Conservation (phyloP, 2,329 filamentous ascomycete genomes). For the Mycosphaerella sp. region DNA sequence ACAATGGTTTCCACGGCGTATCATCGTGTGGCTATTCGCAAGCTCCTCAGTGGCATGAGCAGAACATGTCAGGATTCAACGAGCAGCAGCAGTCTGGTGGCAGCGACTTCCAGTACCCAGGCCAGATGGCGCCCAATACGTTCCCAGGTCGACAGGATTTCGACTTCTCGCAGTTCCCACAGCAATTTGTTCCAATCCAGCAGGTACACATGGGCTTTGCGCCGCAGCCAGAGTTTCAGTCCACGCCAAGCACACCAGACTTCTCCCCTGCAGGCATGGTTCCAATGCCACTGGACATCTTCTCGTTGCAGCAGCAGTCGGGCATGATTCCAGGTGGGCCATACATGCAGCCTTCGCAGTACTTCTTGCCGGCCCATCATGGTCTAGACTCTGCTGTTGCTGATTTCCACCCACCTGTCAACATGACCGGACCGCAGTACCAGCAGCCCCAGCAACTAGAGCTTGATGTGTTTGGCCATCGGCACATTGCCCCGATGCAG, state of each 20-base stretch:
- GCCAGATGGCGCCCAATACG: neutral
- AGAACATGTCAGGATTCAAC: neutral
- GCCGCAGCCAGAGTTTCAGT: slow-evolving; percentile 23
- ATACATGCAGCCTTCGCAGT: slow-evolving; percentile 3
- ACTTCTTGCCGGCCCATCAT: slow-evolving; percentile 16
- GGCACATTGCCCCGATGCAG: slow-evolving; percentile 14
- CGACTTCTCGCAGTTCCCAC: slow-evolving; percentile 13
- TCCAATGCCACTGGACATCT: slow-evolving; percentile 14
- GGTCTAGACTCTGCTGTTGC: slow-evolving; percentile 5
- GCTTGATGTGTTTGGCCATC: slow-evolving; percentile 2
- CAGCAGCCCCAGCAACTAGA: slow-evolving; percentile 7
- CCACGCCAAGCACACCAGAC: slow-evolving; percentile 17
- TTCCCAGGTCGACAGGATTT: slow-evolving; percentile 17
- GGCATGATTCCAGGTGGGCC: slow-evolving; percentile 9
- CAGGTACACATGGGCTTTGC: slow-evolving; percentile 17
- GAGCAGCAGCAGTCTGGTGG: slow-evolving; percentile 7
- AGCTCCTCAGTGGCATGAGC: slow-evolving; percentile 4
- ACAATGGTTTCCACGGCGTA: neutral
- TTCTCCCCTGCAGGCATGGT: slow-evolving; percentile 14
- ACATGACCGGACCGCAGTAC: slow-evolving; percentile 5
- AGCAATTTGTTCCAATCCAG: neutral
- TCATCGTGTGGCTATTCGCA: slow-evolving; percentile 7
- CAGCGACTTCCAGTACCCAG: slow-evolving; percentile 3
- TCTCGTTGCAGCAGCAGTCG: slow-evolving; percentile 5
- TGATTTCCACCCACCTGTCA: slow-evolving; percentile 14